Conservation (phyloP, 495 filamentous ascomycete species). For the Tuber aestivum region DNA sequence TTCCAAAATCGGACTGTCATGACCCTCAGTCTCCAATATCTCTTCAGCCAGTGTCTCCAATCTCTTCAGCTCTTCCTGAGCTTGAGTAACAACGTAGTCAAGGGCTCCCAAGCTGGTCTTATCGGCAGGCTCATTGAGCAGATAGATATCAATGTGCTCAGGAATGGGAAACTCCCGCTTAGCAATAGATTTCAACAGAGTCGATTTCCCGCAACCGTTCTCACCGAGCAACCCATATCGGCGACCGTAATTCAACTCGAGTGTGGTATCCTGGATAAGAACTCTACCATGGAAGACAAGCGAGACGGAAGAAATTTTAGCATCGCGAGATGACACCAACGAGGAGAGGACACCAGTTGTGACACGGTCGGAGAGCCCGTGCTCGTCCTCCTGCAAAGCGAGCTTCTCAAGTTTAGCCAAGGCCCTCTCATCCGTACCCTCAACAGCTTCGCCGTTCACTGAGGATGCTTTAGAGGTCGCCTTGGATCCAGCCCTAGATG, state of each 20-base stretch:
- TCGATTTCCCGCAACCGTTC: constrained; percentile 99
- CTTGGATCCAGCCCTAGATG: constrained; percentile 63
- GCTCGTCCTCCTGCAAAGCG: constrained; percentile 83
- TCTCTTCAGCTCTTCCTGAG: constrained; percentile 83
- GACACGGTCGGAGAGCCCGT: constrained; percentile 94
- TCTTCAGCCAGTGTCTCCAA: constrained; percentile 85
- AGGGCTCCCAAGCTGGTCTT: constrained; percentile 80
- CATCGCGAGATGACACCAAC: constrained; percentile 72
- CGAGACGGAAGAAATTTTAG: constrained; percentile 90
- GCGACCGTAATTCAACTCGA: constrained; percentile 88
- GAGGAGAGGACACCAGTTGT: constrained; percentile 96
- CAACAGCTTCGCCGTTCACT: constrained; percentile 60
- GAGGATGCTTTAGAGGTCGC: constrained; percentile 60
- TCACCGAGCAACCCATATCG: constrained; percentile 94
- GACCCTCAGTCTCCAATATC: constrained; percentile 82
- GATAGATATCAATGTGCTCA: constrained; percentile 96
- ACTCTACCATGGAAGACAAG: constrained; percentile 97
- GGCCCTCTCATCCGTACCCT: constrained; percentile 26
- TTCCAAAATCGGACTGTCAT: constrained; percentile 83
- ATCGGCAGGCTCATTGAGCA: constrained; percentile 96
- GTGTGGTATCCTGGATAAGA: constrained; percentile 81
- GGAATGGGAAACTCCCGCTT: constrained; percentile 91
- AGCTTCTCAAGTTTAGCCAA: constrained; percentile 51
- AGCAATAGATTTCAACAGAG: constrained; percentile 87
- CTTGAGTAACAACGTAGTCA: constrained; percentile 95